These are phyloP conservation scores for Cercophora newfieldiana DNA, from an alignment of 495 filamentous ascomycete species.

Conservation along the genomic window DNA sequence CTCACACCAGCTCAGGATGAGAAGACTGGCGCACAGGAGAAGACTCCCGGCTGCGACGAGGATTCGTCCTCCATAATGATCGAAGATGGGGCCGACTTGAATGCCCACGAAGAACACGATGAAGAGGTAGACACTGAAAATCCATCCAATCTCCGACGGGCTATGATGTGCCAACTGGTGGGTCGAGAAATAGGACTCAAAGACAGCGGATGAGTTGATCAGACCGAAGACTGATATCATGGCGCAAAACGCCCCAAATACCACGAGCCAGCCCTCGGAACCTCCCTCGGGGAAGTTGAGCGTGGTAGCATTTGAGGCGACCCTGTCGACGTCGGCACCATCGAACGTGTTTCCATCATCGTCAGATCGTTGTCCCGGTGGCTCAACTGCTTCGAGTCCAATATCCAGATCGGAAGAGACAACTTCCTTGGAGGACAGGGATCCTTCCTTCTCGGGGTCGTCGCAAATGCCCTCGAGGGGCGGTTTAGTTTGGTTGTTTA, in stretches of 20 bases:
- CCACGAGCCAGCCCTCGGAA: conserved; percentile 59
- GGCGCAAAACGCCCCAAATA: conserved; percentile 60
- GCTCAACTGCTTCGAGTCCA: conserved; percentile 3
- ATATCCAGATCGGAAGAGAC: conserved; percentile 7
- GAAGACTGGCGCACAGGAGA: conserved; percentile 52
- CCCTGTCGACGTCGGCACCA: conserved; percentile 3
- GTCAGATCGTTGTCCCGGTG: background rate
- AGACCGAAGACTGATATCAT: conserved; percentile 67
- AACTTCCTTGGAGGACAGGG: conserved; percentile 8
- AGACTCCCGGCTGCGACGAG: conserved; percentile 54
- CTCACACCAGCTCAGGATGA: conserved; percentile 53
- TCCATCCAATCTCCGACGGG: conserved; percentile 63
- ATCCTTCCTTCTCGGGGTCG: conserved; percentile 2
- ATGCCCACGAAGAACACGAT: conserved; percentile 64
- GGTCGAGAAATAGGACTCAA: conserved; percentile 62
- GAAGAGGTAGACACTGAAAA: conserved; percentile 62
- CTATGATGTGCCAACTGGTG: conserved; percentile 58
- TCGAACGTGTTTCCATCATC: conserved; percentile 10
- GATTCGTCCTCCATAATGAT: conserved; percentile 57
- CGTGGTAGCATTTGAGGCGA: conserved; percentile 20
- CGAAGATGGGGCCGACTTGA: conserved; percentile 68
- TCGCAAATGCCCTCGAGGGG: conserved; percentile 14
- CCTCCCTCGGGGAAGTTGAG: conserved; percentile 61
- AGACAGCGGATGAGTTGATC: conserved; percentile 62
- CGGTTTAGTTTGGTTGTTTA: conserved; percentile 43